Evolutionary conservation across 2,329 filamentous ascomycete species (phyloP), one percentile per base, ranked within the genome.

Genomic region (Fusarium subtropicale): DNA sequence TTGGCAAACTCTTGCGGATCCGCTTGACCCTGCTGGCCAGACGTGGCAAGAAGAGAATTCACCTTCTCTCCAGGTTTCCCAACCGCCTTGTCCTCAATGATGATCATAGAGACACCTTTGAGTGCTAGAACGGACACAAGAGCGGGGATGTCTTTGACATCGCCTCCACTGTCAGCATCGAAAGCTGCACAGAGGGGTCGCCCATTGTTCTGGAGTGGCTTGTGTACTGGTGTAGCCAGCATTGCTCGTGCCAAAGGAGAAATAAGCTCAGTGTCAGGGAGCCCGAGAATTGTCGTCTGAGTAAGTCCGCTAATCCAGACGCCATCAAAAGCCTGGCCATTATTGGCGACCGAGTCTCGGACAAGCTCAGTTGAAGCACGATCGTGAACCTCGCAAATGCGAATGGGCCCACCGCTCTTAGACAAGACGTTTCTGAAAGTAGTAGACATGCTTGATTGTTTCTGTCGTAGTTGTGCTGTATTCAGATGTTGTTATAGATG

Each of bases 271-370:
- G 47, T 63, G 33, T 63, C 60, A 20, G 60, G 60, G 15, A 63
- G 52, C 7, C 60, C 60, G 6, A 63, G 41, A 10, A 60, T 60
- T 30, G 60, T 63, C 12, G 60, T 63, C 60, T 63, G 60, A 30
- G 56, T 60, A 57, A 63, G 60, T 11, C 60, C 60, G n/a, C 60
- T 63, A 56, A 60, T 60, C 60, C 60, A 63, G 56, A 63, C 60
- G 30, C 60, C 60, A 18, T 63, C 55, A 13, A 63, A 63, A 20
- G 20, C 45, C 42, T 63, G 56, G 56, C 60, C 60, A 13, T 63
- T 47, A 15, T 48, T 54, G 10, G 41, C 60, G 31, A 63, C 34
- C 10, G 60, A 47, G 18, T 34, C 45, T 41, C 60, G 52, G 34
- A 63, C 60, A 41, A 63, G 59, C 33, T 63, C 60, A 26, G 60